These are phyloP conservation scores for Blastomyces gilchristii DNA, from an alignment of 2,329 filamentous ascomycete genomes.

Conservation along the genomic window DNA sequence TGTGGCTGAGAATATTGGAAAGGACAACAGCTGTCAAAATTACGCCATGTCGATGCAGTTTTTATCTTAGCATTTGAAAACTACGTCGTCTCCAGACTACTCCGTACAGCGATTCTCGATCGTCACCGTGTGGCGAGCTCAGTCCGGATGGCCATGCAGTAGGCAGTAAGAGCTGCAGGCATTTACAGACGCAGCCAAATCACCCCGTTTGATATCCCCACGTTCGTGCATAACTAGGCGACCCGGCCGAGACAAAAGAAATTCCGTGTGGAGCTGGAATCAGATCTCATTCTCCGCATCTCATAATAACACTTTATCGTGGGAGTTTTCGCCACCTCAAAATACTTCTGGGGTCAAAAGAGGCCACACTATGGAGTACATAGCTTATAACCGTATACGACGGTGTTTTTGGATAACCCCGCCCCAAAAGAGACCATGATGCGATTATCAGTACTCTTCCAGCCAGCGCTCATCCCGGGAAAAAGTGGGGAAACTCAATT, in stretches of 20 bases:
- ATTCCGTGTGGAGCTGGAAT: neutral
- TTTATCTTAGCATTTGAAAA: neutral
- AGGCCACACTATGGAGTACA: neutral
- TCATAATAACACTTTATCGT: neutral
- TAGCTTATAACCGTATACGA: neutral
- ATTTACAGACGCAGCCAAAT: neutral
- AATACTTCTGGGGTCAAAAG: neutral
- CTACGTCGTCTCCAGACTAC: neutral
- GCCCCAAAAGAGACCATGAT: neutral
- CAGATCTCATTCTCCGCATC: neutral
- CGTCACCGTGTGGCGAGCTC: neutral
- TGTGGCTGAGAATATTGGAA: constrained; percentile 1
- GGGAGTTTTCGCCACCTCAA: neutral
- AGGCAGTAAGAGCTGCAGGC: neutral
- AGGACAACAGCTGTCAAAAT: constrained; percentile 1
- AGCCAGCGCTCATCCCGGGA: neutral
- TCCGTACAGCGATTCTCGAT: neutral
- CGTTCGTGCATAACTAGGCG: neutral
- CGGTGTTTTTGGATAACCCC: neutral
- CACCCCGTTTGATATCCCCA: neutral
- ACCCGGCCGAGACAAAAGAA: neutral
- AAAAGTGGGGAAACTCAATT: neutral
- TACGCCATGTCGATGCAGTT: neutral
- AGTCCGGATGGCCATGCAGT: neutral
- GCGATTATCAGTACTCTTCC: neutral